A percentile compares a stretch with the other conserved stretches of the same genome.
phyloP scores from a whole-genome alignment of 2,329 filamentous ascomycete genomes.

The Dichotomopilus funicola region DNA sequence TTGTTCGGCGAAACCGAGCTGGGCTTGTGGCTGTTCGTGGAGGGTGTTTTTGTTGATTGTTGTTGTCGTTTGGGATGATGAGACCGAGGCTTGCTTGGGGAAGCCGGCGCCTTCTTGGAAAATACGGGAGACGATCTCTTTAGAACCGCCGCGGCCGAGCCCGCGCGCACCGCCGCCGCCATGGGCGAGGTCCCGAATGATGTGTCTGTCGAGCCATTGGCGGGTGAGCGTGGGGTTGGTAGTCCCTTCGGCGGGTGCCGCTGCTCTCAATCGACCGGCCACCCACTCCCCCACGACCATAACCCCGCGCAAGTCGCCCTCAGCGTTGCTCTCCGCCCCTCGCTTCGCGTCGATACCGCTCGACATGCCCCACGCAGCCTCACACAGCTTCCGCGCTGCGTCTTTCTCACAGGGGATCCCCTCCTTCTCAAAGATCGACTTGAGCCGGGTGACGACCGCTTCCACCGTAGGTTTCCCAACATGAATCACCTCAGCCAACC shows the following conservation, averaged over 20 bases:
- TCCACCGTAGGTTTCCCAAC: slow-evolving; percentile 84
- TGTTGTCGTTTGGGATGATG: slow-evolving; percentile 22
- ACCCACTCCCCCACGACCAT: slow-evolving; percentile 89
- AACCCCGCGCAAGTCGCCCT: slow-evolving; percentile 70
- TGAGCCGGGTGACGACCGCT: slow-evolving; percentile 74
- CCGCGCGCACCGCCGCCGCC: slow-evolving; percentile 67
- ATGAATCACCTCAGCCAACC: slow-evolving; percentile 81
- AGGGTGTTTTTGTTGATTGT: slow-evolving; percentile 36
- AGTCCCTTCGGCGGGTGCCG: slow-evolving; percentile 29
- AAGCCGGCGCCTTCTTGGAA: slow-evolving; percentile 77
- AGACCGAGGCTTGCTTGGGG: slow-evolving; percentile 49
- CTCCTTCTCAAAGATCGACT: slow-evolving; percentile 80
- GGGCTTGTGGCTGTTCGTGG: slow-evolving; percentile 50
- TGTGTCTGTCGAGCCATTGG: slow-evolving; percentile 68
- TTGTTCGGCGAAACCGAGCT: slow-evolving; percentile 65
- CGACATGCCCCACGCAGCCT: slow-evolving; percentile 74
- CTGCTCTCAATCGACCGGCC: slow-evolving; percentile 59
- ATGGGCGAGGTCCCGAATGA: slow-evolving; percentile 61
- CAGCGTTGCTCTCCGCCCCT: slow-evolving; percentile 60
- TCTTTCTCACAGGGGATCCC: slow-evolving; percentile 83
- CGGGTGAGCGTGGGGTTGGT: slow-evolving; percentile 53
- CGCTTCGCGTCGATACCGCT: slow-evolving; percentile 63
- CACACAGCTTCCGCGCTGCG: slow-evolving; percentile 76
- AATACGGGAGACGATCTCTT: slow-evolving; percentile 70
- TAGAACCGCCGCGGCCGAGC: slow-evolving; percentile 62